Conservation (phyloP, 768 basidiomycete species). For the Phlebiopsis gigantea region DNA sequence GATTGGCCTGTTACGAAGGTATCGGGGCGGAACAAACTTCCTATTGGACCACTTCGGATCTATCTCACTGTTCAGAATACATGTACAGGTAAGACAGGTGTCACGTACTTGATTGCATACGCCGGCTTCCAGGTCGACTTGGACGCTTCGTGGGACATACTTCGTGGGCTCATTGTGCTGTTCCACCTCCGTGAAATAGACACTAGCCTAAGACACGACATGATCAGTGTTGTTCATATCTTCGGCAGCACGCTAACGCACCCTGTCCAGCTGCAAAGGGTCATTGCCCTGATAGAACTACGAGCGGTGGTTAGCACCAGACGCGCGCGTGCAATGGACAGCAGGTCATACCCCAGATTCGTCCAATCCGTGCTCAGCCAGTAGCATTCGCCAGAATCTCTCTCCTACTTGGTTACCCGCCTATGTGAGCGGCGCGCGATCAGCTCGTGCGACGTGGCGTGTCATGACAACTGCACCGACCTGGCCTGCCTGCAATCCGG, state of each 20-base stretch:
- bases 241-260: conserved; percentile 27
- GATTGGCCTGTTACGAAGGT: conserved; percentile 65
- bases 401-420: conserved; percentile 80
- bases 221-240: background rate
- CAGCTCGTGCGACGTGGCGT: background rate
- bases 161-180: conserved; percentile 42
- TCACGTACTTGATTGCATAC: conserved; percentile 70
- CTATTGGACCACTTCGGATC: conserved; percentile 66
- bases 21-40: conserved; percentile 80
- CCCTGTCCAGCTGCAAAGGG: conserved; percentile 68
- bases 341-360: conserved; percentile 48
- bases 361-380: conserved; percentile 82
- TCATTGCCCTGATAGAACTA: conserved; percentile 72
- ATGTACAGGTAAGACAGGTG: background rate
- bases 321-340: background rate
- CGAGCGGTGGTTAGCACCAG: background rate
- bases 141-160: conserved; percentile 87
- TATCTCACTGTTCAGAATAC: conserved; percentile 23
- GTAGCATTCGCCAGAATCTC: conserved; percentile 84
- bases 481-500: conserved; percentile 56
- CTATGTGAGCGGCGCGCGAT: conserved; percentile 27
- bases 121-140: conserved; percentile 85
- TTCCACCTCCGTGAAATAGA: conserved; percentile 77
- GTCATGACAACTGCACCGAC: conserved; percentile 32
- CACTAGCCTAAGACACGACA: conserved; percentile 51